phyloP scores from a whole-genome alignment of 2,329 filamentous ascomycete species.

The Aureobasidium sp. region DNA sequence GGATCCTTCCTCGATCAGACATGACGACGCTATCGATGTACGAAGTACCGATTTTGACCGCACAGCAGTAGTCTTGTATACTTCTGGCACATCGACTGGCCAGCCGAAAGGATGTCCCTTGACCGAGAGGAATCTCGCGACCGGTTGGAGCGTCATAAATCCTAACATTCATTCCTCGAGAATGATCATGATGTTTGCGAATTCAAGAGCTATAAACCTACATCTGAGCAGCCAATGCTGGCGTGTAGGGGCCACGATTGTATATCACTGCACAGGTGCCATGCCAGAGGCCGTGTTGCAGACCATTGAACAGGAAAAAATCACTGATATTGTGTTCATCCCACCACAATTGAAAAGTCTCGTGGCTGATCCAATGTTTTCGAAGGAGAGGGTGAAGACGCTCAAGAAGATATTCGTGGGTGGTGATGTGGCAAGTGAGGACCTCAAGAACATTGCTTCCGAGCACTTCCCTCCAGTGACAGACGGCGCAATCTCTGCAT shows the following conservation, averaged over 20 bases:
- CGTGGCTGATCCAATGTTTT: background rate
- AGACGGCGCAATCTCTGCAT: background rate
- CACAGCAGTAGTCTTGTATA: background rate
- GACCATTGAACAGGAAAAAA: background rate
- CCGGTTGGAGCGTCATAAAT: background rate
- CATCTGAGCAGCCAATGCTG: background rate
- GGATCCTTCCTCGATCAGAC: background rate
- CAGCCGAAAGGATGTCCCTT: constrained; percentile 9
- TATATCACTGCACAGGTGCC: background rate
- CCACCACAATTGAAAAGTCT: background rate
- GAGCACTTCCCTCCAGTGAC: background rate
- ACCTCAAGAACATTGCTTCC: background rate
- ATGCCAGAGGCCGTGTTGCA: background rate
- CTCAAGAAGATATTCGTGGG: background rate
- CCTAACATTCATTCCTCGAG: background rate
- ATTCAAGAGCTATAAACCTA: constrained; percentile 4
- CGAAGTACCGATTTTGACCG: background rate
- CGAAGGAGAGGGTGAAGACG: background rate
- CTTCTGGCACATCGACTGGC: constrained; percentile 2
- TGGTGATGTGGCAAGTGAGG: background rate
- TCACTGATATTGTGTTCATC: background rate
- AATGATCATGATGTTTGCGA: background rate
- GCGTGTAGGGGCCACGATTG: background rate
- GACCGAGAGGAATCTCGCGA: background rate
- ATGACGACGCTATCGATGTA: background rate